A percentile compares a stretch with the other conserved stretches of the same genome.
These are phyloP conservation scores for Rhodotorula sphaerocarpa DNA, from an alignment of 768 basidiomycete species.

Conservation along the genomic window DNA sequence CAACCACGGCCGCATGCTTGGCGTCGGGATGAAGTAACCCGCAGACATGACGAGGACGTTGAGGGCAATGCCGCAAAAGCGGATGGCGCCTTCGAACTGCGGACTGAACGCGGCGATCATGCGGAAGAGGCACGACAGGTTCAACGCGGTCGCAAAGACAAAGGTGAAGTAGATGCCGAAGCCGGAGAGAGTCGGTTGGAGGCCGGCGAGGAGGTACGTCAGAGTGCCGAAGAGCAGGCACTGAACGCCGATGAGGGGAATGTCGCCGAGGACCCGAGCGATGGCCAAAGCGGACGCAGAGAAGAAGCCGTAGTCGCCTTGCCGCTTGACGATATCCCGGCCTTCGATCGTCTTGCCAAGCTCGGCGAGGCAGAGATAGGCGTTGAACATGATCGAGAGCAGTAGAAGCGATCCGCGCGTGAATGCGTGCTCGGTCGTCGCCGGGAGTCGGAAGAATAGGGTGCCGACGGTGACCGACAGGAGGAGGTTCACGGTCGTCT, in stretches of 20 bases:
- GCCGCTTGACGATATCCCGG: slow-evolving; percentile 55
- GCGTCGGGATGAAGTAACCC: slow-evolving; percentile 36
- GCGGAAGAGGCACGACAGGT: slow-evolving; percentile 34
- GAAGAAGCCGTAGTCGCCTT: slow-evolving; percentile 48
- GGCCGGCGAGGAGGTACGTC: slow-evolving; percentile 47
- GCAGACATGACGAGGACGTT: slow-evolving; percentile 36
- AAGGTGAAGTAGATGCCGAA: slow-evolving; percentile 31
- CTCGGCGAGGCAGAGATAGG: slow-evolving; percentile 55
- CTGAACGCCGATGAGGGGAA: slow-evolving; percentile 42
- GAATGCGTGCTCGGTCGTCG: slow-evolving; percentile 71
- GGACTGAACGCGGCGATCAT: slow-evolving; percentile 33
- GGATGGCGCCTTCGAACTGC: slow-evolving; percentile 32
- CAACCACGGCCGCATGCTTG: slow-evolving; percentile 33
- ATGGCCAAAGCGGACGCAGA: slow-evolving; percentile 45
- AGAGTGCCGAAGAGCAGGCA: slow-evolving; percentile 44
- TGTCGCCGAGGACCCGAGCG: slow-evolving; percentile 44
- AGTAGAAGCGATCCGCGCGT: slow-evolving; percentile 82
- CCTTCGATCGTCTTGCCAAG: slow-evolving; percentile 62
- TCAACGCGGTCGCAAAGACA: slow-evolving; percentile 35
- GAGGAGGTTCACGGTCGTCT: slow-evolving; percentile 50
- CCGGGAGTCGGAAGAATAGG: slow-evolving; percentile 60
- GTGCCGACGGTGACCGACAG: slow-evolving; percentile 42
- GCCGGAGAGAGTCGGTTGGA: slow-evolving; percentile 30
- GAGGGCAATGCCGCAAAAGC: slow-evolving; percentile 32
- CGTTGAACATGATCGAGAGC: slow-evolving; percentile 43